Evolutionary conservation across 163 green algal genomes (phyloP).

Genomic region (Scenedesmus sp.): DNA sequence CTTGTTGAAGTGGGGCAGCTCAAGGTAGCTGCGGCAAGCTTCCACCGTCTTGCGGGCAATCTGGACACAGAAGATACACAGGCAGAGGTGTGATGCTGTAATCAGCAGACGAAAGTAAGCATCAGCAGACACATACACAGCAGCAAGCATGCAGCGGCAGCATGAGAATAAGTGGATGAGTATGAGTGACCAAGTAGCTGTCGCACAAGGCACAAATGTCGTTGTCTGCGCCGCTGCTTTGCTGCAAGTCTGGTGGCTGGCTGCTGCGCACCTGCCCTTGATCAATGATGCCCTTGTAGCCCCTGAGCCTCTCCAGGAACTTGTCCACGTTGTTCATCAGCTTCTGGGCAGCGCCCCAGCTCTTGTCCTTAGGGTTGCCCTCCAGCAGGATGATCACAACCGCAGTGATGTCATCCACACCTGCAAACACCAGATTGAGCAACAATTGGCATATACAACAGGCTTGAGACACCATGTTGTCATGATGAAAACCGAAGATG

Average conservation of each 20-base stretch:
- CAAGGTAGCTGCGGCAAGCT: constrained; percentile 77
- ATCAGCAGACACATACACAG: background rate
- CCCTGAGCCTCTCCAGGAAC: constrained; percentile 83
- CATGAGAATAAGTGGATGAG: too few relatives aligned
- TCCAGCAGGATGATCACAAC: constrained; percentile 88
- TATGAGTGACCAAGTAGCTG: too few relatives aligned
- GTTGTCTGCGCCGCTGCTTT: background rate
- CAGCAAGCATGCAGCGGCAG: too few relatives aligned
- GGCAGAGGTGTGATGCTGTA: background rate
- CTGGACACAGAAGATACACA: background rate
- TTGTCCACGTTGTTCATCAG: constrained; percentile 90
- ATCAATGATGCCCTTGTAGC: constrained; percentile 85
- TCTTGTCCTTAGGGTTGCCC: constrained; percentile 89
- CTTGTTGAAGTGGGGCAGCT: constrained; percentile 78
- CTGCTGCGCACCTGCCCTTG: constrained; percentile 67
- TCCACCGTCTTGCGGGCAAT: constrained; percentile 83
- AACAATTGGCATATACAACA: background rate
- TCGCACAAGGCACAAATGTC: background rate
- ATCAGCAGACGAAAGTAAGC: background rate
- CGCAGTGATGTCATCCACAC: constrained; percentile 90
- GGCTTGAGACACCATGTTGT: background rate
- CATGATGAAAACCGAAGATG: too few relatives aligned
- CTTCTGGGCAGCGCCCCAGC: constrained; percentile 83
- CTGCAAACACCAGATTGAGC: constrained; percentile 25
- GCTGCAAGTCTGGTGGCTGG: background rate